These are phyloP conservation scores for Stromatinia cepivora DNA, from an alignment of 2,329 filamentous ascomycete species.

Conservation along the genomic window DNA sequence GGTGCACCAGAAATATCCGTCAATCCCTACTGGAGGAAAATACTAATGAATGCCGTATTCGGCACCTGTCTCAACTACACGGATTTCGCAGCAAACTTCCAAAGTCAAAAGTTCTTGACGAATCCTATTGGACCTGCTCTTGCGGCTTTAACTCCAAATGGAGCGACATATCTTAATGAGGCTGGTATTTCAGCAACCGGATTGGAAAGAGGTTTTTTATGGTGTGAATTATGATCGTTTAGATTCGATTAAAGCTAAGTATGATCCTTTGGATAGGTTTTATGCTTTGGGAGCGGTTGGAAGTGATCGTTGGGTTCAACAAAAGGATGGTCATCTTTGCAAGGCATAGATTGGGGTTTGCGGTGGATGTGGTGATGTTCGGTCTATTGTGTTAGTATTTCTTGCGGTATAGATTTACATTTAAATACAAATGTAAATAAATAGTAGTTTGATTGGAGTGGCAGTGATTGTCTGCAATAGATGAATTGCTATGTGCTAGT, in stretches of 20 bases:
- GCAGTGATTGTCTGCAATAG: too few relatives aligned
- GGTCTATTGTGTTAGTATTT: too few relatives aligned
- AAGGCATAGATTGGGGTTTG: too few relatives aligned
- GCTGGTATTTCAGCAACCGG: background rate
- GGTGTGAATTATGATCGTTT: background rate
- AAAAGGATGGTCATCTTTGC: slow-evolving; percentile 1
- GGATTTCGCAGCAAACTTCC: background rate
- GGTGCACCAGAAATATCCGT: background rate
- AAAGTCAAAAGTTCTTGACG: background rate
- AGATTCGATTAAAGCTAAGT: background rate
- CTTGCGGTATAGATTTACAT: too few relatives aligned
- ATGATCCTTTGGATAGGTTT: background rate
- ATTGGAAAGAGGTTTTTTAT: slow-evolving; percentile 6
- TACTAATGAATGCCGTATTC: background rate
- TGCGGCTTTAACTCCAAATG: background rate
- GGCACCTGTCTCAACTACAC: background rate
- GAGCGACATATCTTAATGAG: background rate
- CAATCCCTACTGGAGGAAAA: slow-evolving; percentile 21
- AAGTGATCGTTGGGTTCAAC: background rate
- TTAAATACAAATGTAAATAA: too few relatives aligned
- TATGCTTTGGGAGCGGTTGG: background rate
- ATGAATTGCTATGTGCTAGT: too few relatives aligned
- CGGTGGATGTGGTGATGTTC: too few relatives aligned
- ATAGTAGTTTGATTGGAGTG: too few relatives aligned
- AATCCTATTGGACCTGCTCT: background rate